phyloP scores from a whole-genome alignment of 2,329 filamentous ascomycete genomes.

The Cadophora luteo-olivacea region DNA sequence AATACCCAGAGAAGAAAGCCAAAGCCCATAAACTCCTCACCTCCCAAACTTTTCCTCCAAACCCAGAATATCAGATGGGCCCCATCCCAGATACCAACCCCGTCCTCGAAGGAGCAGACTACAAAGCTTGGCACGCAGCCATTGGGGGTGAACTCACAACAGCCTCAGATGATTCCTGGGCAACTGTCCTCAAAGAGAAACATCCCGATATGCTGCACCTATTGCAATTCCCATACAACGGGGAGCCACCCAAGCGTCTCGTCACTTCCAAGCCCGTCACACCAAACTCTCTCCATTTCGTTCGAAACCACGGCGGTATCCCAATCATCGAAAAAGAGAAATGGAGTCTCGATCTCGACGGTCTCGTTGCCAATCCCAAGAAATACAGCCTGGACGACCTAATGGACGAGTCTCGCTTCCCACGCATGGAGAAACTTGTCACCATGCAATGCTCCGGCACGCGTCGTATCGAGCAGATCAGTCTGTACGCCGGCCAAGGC shows the following conservation, averaged over 20 bases:
- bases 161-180: constrained; percentile 65
- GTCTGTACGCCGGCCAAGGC: constrained; percentile 68
- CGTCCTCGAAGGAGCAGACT: constrained; percentile 60
- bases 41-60: constrained; percentile 25
- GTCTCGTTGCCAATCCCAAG: constrained; percentile 64
- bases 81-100: constrained; percentile 64
- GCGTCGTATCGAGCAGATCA: constrained; percentile 72
- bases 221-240: constrained; percentile 69
- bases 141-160: constrained; percentile 52
- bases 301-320: constrained; percentile 76
- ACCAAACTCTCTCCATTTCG: constrained; percentile 67
- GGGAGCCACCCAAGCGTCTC: constrained; percentile 63
- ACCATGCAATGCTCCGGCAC: constrained; percentile 74
- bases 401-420: constrained; percentile 64
- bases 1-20: constrained; percentile 69
- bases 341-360: constrained; percentile 62
- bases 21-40: constrained; percentile 32
- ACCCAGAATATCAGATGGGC: constrained; percentile 61
- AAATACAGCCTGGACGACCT: constrained; percentile 64
- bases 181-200: constrained; percentile 61
- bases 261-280: constrained; percentile 63
- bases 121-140: constrained; percentile 65
- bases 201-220: constrained; percentile 66
- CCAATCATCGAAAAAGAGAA: constrained; percentile 66
- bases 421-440: constrained; percentile 62